Evolutionary conservation across 768 basidiomycete species (phyloP), one percentile per base, ranked within the genome.

Genomic region (Galerina sulciceps): DNA sequence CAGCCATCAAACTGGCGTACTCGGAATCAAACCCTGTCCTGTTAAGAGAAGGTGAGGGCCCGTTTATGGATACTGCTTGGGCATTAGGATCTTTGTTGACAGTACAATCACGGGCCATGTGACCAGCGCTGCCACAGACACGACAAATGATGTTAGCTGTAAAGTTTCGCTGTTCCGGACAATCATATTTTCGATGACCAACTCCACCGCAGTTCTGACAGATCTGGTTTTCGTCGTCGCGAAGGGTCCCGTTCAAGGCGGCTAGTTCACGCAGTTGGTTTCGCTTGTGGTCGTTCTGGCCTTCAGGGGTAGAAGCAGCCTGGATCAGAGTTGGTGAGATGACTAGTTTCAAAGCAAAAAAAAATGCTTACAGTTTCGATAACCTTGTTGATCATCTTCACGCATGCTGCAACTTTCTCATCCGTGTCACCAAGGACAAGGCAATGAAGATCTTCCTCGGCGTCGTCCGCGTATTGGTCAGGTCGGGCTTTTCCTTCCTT

Each of bases 141-240:
- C 94, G 95, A 82, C 97, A 99, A 71, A 98, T 96, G 80, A 99
- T 96, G 81, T 96, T 96, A 79, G 97, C 97, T 66, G 94, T 96
- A 79, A 95, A 99, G 79, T 97, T 97, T 74, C 92, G 89, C 75
- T 97, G 94, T 77, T 98, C 94, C 15, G 96, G 95, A 74, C 97
- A 99, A 75, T 99, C 97, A 79, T 94, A 99, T 86, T 98, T 96
- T 76, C 96, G 90, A 71, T 98, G 96, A 58, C 95, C 95, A 63
- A 94, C 85, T 53, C 89, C 89, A 69, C 92, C 94, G 73, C 93
- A 96, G 70, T 96, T 96, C 79, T 99, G 96, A 78, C 97, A 99
- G 61, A 98, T 88, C 76, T 99, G 97, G 71, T 99, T 99, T 79
- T 99, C 97, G 73, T 99, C 97, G 70, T 99, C 97, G 67, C 97